Conservation (phyloP, 306 rosid species). For the Astragalus membranaceus region DNA sequence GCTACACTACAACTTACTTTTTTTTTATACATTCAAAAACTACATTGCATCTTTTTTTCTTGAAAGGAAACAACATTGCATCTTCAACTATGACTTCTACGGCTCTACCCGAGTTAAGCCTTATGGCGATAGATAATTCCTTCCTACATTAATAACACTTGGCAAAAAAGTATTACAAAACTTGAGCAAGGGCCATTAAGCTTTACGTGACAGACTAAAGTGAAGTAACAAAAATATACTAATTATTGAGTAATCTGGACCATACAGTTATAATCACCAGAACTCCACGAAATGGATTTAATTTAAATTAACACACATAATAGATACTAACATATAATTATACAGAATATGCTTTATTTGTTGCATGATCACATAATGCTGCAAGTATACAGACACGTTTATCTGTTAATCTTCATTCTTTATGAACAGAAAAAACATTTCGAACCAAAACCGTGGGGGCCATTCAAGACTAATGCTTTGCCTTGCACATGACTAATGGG, state of each 20-base stretch:
- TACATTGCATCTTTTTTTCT: slow-evolving; percentile 12
- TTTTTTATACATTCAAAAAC: slow-evolving; percentile 12
- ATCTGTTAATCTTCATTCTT: background rate
- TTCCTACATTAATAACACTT: background rate
- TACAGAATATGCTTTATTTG: slow-evolving; percentile 9
- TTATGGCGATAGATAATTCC: background rate
- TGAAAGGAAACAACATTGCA: slow-evolving; percentile 1
- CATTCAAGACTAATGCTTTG: slow-evolving; percentile 16
- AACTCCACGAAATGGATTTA: background rate
- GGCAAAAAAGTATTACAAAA: background rate
- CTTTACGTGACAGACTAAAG: slow-evolving; percentile 4
- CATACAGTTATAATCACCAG: background rate
- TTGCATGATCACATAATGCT: slow-evolving; percentile 8
- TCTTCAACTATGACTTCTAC: slow-evolving; percentile 18
- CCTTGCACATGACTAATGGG: slow-evolving; percentile 30
- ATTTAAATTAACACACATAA: background rate
- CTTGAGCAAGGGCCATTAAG: background rate
- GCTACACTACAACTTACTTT: slow-evolving; percentile 17
- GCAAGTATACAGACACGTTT: slow-evolving; percentile 16
- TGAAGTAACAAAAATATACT: slow-evolving; percentile 8
- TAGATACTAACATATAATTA: background rate
- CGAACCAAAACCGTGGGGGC: background rate
- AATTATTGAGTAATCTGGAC: slow-evolving; percentile 10
- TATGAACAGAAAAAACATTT: background rate
- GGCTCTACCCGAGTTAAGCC: slow-evolving; percentile 1